These are phyloP conservation scores for Penicillium turbatum DNA, from an alignment of 495 filamentous ascomycete genomes.

Conservation along the genomic window DNA sequence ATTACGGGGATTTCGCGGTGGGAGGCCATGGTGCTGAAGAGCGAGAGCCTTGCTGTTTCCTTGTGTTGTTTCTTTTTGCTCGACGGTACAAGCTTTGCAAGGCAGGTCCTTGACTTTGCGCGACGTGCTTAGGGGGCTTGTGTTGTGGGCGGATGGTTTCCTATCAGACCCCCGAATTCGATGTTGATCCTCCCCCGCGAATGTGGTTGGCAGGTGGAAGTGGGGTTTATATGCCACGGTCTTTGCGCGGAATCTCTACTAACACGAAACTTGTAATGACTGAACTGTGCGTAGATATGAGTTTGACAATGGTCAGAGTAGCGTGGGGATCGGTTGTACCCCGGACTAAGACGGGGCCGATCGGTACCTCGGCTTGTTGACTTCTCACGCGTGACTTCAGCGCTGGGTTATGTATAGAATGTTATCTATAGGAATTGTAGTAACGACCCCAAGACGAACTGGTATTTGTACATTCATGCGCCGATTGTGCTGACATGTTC, in stretches of 20 bases:
- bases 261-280: neutral
- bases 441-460: constrained; percentile 11
- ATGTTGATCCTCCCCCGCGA: neutral
- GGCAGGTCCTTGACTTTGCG: neutral
- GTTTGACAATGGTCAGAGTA: neutral
- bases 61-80: neutral
- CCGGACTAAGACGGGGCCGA: constrained; percentile 7
- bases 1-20: constrained; percentile 2
- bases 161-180: neutral
- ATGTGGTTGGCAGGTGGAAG: neutral
- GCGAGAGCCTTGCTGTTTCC: no score
- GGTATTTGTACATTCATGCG: constrained; percentile 35
- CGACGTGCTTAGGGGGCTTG: neutral
- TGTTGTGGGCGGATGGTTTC: neutral
- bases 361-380: constrained; percentile 5
- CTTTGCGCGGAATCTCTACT: neutral
- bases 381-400: neutral
- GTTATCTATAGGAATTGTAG: neutral
- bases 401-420: neutral
- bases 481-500: constrained; percentile 37
- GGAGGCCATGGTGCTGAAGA: constrained; percentile 9
- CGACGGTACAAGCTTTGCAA: neutral
- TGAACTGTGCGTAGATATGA: neutral
- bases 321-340: constrained; percentile 2
- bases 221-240: neutral